Conservation (phyloP, 2,329 filamentous ascomycete genomes). For the Myriosclerotinia duriaeana region DNA sequence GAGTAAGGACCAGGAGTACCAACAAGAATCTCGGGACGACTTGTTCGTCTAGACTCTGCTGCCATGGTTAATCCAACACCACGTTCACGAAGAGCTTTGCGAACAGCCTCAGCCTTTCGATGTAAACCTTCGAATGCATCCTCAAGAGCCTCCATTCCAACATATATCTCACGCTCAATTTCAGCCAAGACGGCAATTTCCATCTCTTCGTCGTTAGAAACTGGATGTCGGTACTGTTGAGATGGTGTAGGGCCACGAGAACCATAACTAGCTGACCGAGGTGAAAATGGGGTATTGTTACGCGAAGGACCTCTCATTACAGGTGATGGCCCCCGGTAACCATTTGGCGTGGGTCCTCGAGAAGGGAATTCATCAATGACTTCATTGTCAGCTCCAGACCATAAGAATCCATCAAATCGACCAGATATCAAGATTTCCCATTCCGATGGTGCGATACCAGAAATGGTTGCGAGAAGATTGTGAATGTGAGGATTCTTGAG, state of each 20-base stretch:
- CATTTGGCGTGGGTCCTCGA: constrained; percentile 54
- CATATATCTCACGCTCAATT: constrained; percentile 89
- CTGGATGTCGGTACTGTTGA: constrained; percentile 56
- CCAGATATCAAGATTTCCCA: constrained; percentile 96
- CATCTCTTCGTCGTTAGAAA: constrained; percentile 90
- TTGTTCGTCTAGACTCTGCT: constrained; percentile 36
- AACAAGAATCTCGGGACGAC: constrained; percentile 41
- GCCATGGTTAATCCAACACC: constrained; percentile 64
- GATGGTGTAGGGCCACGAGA: constrained; percentile 57
- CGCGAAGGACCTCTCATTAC: constrained; percentile 34
- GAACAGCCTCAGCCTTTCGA: constrained; percentile 75
- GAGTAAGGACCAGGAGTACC: constrained; percentile 44
- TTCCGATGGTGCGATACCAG: constrained; percentile 85
- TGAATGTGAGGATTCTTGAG: constrained; percentile 80
- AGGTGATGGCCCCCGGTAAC: constrained; percentile 42
- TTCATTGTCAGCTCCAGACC: constrained; percentile 79
- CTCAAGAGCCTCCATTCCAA: constrained; percentile 90
- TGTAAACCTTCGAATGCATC: constrained; percentile 94
- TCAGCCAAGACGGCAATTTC: constrained; percentile 88
- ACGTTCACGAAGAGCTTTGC: constrained; percentile 76
- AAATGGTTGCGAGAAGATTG: constrained; percentile 80
- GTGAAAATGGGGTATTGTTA: constrained; percentile 39
- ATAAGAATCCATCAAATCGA: constrained; percentile 92
- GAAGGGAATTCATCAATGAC: constrained; percentile 47
- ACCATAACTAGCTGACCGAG: constrained; percentile 38